Percentiles rank a stretch among this genome's conserved stretches.
Evolutionary conservation across 352 stramenopile genomes (phyloP).

Genomic region (Pythium diclinum): DNA sequence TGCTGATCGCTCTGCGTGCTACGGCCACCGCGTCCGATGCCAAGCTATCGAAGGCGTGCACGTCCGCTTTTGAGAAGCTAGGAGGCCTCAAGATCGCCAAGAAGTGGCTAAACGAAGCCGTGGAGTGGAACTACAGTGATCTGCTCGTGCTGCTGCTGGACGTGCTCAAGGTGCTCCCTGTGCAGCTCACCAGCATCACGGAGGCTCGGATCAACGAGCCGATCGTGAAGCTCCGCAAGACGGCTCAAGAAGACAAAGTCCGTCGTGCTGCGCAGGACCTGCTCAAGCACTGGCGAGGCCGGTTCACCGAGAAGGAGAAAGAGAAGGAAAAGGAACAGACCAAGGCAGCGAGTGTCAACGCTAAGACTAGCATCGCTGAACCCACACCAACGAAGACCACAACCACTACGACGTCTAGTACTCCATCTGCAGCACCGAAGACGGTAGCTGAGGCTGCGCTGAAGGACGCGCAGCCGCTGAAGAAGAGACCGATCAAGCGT

Average conservation of each 20-base stretch:
- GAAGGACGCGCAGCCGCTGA: slow-evolving; percentile 45
- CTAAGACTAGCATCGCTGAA: slow-evolving; percentile 17
- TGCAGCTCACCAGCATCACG: slow-evolving; percentile 86
- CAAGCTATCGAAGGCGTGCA: slow-evolving; percentile 61
- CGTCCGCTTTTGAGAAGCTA: slow-evolving; percentile 62
- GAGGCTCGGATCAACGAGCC: slow-evolving; percentile 86
- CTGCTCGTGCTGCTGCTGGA: slow-evolving; percentile 78
- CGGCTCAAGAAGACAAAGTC: slow-evolving; percentile 70
- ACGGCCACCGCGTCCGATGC: slow-evolving; percentile 51
- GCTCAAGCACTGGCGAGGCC: slow-evolving; percentile 81
- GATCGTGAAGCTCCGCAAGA: slow-evolving; percentile 85
- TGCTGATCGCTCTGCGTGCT: slow-evolving; percentile 65
- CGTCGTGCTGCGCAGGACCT: slow-evolving; percentile 77
- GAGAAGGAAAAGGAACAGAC: slow-evolving; percentile 20
- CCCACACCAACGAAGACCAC: not conserved
- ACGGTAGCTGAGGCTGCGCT: slow-evolving; percentile 17
- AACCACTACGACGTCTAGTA: not conserved
- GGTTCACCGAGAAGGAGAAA: slow-evolving; percentile 86
- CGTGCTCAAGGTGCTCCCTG: slow-evolving; percentile 73
- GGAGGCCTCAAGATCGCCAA: slow-evolving; percentile 73
- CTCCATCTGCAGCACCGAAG: slow-evolving; percentile 3
- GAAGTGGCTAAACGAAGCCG: slow-evolving; percentile 71
- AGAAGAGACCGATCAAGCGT: slow-evolving; percentile 74
- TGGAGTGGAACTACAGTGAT: slow-evolving; percentile 78
- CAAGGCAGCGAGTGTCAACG: slow-evolving; percentile 15